Conservation (phyloP, 352 stramenopile genomes). For the Pythium phragmiticola region DNA sequence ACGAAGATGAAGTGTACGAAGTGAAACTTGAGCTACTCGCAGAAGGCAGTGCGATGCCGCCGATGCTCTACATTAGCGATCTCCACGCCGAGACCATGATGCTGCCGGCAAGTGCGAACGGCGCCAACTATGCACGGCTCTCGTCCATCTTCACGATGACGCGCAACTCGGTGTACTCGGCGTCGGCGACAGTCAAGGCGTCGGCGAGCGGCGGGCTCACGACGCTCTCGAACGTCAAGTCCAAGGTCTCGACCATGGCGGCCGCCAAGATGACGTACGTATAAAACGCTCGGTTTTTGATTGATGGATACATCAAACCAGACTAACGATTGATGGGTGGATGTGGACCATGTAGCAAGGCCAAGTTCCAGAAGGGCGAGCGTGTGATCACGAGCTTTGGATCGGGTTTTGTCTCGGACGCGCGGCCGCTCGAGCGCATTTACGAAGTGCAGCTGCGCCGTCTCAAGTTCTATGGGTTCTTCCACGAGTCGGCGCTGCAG, state of each 20-base stretch:
- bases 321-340: not conserved
- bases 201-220: slow-evolving; percentile 53
- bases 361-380: slow-evolving; percentile 73
- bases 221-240: slow-evolving; percentile 64
- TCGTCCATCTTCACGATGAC: slow-evolving; percentile 76
- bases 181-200: slow-evolving; percentile 59
- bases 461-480: slow-evolving; percentile 66
- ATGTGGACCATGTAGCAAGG: slow-evolving; percentile 35
- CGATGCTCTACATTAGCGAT: slow-evolving; percentile 31
- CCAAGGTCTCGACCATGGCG: slow-evolving; percentile 66
- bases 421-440: slow-evolving; percentile 59
- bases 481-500: slow-evolving; percentile 62
- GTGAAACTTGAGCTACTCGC: slow-evolving; percentile 25
- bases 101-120: slow-evolving; percentile 24
- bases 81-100: slow-evolving; percentile 30
- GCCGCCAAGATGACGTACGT: slow-evolving; percentile 74
- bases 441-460: slow-evolving; percentile 81
- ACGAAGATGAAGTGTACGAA: slow-evolving; percentile 36
- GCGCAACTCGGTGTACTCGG: slow-evolving; percentile 65
- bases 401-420: slow-evolving; percentile 73
- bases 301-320: not conserved
- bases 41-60: slow-evolving; percentile 10
- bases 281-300: not conserved
- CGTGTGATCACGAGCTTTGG: slow-evolving; percentile 76
- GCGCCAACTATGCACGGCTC: slow-evolving; percentile 47